Base-by-base conservation (phyloP, 306 rosid species). In the Acacia confusa region DNA sequence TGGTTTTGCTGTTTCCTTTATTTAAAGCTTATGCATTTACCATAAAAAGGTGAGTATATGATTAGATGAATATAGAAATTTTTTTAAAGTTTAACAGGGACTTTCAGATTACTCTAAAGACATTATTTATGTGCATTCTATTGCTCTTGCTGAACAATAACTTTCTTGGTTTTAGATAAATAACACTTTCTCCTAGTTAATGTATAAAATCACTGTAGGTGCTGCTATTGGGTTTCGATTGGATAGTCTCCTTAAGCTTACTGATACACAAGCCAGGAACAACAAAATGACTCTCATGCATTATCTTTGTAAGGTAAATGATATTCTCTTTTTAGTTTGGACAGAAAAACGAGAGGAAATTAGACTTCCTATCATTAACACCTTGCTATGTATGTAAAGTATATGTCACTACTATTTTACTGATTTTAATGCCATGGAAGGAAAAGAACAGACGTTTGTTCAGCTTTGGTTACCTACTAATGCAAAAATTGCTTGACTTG, bases 251-350 rank as follows among this genome's bases (percentile, higher is more conserved):
- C 97, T 93, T 74, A 96, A 96, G 84, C 99, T 96, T 80, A 89
- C 94, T 7, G 99, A 96, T 78, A 96, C 97, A 63, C 89, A 98
- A 47, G 92, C 98, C 70, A 91, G 88, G 81, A 96, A 96, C 85
- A 95, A 65, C 84, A 96, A 92, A 90, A 93, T 90, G 97, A 96
- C 99, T 82, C 98, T 96, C 81, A 94, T 96, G 99, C 99, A 96
- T 85, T 93, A 96, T 86, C 98, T 96, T 84, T 96, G 99, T 75
- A 96, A 96, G 99, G 99, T 96, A 90, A 87, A 74, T 80, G 75
- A 65, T 30, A 15, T 15, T 50, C 22, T 15, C 7, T 17, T 50
- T 3, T 17, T 50, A 5, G 25, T 12, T 40, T 38, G 52, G 27
- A 44, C 30, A 68, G 50, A 68, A 68, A 65, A 68, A 47, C 9